These are phyloP conservation scores for Neopestalotiopsis rosae DNA, from an alignment of 2,329 filamentous ascomycete genomes.

Conservation along the genomic window DNA sequence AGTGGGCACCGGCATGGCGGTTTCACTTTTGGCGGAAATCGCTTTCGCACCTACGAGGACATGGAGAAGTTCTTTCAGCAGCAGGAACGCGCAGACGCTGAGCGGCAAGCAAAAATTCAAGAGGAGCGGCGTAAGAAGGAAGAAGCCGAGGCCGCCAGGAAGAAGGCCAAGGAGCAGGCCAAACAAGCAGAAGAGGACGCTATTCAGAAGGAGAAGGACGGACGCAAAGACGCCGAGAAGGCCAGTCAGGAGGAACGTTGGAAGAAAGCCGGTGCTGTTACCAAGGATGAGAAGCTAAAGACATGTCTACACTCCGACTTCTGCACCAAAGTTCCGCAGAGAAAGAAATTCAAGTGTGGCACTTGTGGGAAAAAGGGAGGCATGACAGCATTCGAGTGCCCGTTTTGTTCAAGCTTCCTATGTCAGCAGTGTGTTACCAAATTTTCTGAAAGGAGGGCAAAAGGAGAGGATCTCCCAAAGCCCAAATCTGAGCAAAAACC, in stretches of 20 bases:
- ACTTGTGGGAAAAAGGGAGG: conserved; percentile 28
- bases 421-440: conserved; percentile 31
- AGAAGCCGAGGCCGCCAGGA: conserved; percentile 13
- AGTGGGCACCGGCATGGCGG: background rate
- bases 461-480: conserved; percentile 10
- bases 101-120: conserved; percentile 4
- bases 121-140: conserved; percentile 13
- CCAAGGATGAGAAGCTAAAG: conserved; percentile 24
- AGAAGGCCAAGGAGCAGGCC: conserved; percentile 17
- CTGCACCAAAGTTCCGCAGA: conserved; percentile 26
- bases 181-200: conserved; percentile 22
- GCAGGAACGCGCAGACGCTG: conserved; percentile 2
- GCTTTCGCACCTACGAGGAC: conserved; percentile 1
- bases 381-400: conserved; percentile 30
- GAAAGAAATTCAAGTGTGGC: conserved; percentile 31
- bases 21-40: conserved; percentile 11
- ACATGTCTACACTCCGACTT: conserved; percentile 30
- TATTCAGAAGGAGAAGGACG: conserved; percentile 7
- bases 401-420: conserved; percentile 26
- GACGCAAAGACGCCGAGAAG: conserved; percentile 17
- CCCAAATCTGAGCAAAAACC: background rate
- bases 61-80: conserved; percentile 9
- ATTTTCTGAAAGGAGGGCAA: conserved; percentile 24
- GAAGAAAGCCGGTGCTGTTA: conserved; percentile 19
- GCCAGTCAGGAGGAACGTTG: conserved; percentile 28